Conservation (phyloP, 2,329 filamentous ascomycete species). For the Curvularia spicifera region DNA sequence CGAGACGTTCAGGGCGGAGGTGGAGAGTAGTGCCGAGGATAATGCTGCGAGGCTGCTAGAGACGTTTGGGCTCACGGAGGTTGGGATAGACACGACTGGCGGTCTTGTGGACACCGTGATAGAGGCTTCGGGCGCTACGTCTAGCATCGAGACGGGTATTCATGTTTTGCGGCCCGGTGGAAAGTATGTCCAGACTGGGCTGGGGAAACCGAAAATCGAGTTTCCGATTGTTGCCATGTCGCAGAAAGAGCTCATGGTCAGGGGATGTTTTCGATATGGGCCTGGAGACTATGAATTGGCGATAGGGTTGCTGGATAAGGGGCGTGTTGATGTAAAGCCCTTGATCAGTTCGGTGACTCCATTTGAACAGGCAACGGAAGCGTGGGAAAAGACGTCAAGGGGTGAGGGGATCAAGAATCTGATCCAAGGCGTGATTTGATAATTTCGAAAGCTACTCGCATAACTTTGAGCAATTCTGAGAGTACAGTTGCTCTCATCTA, state of each 20-base stretch:
- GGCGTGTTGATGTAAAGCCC: conserved; percentile 32
- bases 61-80: conserved; percentile 71
- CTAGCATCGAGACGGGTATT: conserved; percentile 82
- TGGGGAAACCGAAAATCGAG: conserved; percentile 89
- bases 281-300: conserved; percentile 44
- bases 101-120: conserved; percentile 81
- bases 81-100: conserved; percentile 54
- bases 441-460: neutral
- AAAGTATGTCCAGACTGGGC: conserved; percentile 93
- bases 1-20: conserved; percentile 74
- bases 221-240: conserved; percentile 92
- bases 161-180: conserved; percentile 89
- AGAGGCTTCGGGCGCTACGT: conserved; percentile 93
- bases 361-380: conserved; percentile 39
- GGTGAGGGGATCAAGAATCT: conserved; percentile 47
- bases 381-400: conserved; percentile 42
- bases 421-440: conserved; percentile 38
- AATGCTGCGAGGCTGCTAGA: conserved; percentile 61
- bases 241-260: conserved; percentile 73
- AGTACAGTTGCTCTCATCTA: neutral
- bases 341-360: conserved; percentile 39
- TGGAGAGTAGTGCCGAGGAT: conserved; percentile 66
- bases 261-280: conserved; percentile 43
- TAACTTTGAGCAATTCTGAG: neutral
- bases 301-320: conserved; percentile 31